Evolutionary conservation across 2,329 filamentous ascomycete species (phyloP), one percentile per base, ranked within the genome.

Genomic region (Pezicula radicicola): DNA sequence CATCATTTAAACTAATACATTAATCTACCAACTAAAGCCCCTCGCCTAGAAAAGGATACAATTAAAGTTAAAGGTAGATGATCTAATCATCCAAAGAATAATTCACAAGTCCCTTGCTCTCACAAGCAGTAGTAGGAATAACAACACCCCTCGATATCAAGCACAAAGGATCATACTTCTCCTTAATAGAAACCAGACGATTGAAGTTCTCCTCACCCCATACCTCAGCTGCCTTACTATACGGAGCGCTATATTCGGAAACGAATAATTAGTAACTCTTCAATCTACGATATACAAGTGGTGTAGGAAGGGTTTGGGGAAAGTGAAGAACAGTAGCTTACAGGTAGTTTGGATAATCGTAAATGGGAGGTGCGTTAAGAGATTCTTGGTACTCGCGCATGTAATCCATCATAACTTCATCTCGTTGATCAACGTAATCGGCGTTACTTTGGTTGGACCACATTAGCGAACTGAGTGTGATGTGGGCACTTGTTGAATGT

Each of bases 361-460:
- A 47, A 27, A 47, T 47, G 6, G 45, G 16, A 6, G 45, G 15
- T 3, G 45, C 10, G 19, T 47, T 27, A 18, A 47, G 4, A 16
- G n/a, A 16, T 18, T 10, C 27, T 36, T 47, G 45, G 16, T 47
- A 47, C 25, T 47, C 35, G 30, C 45, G 45, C 21, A 47, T 27
- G 45, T 47, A 47, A 47, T 47, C 45, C 45, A 47, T 47, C 45
- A 47, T 47, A 6, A 47, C 45, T 19, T 36, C 45, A 18, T 47
- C 45, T 16, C 45, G 15, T 25, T 47, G 27, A 25, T 47, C 45
- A 15, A 47, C 45, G 16, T 47, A 47, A 13, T 12, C 30, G 5
- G 35, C 35, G 18, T 47, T 47, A 27, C 45, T 47, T 27, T 47
- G 45, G 35, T 47, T 47, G 8, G 45, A 36, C 45, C 28, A 47